A percentile compares a stretch with the other conserved stretches of the same genome.
Evolutionary conservation across 768 basidiomycete genomes (phyloP).

Genomic region (Pholiota conissans): DNA sequence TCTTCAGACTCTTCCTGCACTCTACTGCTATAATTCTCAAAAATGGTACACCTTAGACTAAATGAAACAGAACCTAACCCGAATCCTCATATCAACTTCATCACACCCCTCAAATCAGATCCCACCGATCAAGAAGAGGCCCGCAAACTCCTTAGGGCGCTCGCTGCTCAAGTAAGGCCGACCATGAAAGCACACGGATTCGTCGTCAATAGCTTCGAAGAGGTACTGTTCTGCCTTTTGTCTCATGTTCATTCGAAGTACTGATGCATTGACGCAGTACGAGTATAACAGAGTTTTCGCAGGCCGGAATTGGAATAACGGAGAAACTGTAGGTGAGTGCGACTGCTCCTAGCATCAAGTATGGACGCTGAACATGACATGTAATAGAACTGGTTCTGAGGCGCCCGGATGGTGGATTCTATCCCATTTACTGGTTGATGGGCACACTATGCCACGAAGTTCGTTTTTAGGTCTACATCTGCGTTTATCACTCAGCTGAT

Average conservation of each 20-base stretch:
- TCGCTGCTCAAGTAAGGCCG: constrained; percentile 83
- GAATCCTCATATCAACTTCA: constrained; percentile 78
- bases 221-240: constrained; percentile 44
- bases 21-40: not conserved
- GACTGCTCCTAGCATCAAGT: not conserved
- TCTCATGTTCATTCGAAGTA: not conserved
- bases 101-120: constrained; percentile 53
- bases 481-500: constrained; percentile 10
- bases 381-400: constrained; percentile 72
- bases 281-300: constrained; percentile 77
- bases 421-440: constrained; percentile 67
- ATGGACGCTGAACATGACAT: not conserved
- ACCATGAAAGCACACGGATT: constrained; percentile 83
- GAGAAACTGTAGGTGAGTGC: constrained; percentile 69
- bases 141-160: constrained; percentile 68
- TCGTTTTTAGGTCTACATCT: constrained; percentile 13
- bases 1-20: too few species aligned
- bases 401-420: constrained; percentile 57
- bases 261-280: constrained; percentile 47
- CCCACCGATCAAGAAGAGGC: constrained; percentile 58
- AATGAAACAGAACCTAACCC: constrained; percentile 73
- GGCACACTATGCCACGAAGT: constrained; percentile 86
- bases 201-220: constrained; percentile 75
- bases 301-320: constrained; percentile 84
- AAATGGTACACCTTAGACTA: constrained; percentile 73